Evolutionary conservation across 768 basidiomycete species (phyloP).

Genomic region (Mrakia blollopis): DNA sequence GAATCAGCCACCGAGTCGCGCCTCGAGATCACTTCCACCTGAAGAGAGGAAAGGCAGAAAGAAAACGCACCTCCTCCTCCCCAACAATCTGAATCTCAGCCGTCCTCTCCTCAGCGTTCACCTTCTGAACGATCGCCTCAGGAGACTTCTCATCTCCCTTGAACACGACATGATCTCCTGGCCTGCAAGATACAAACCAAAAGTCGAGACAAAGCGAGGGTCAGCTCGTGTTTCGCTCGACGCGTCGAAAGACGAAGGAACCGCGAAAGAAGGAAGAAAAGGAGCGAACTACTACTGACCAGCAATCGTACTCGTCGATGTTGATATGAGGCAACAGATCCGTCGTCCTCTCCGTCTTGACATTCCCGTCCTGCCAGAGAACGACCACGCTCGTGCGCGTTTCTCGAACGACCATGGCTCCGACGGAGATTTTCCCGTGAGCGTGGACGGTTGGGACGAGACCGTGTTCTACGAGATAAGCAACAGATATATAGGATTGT

Average conservation of each 20-base stretch:
- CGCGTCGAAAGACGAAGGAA: slow-evolving; percentile 52
- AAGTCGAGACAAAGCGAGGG: slow-evolving; percentile 21
- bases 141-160: slow-evolving; percentile 61
- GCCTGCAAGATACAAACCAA: slow-evolving; percentile 51
- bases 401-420: slow-evolving; percentile 60
- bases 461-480: slow-evolving; percentile 38
- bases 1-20: too few relatives aligned
- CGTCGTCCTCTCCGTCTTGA: slow-evolving; percentile 56
- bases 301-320: slow-evolving; percentile 70
- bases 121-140: slow-evolving; percentile 65
- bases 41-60: neutral
- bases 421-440: slow-evolving; percentile 49
- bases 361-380: slow-evolving; percentile 77
- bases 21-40: too few relatives aligned
- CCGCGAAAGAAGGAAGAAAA: slow-evolving; percentile 48
- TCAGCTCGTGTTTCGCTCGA: neutral
- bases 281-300: neutral
- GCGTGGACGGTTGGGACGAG: slow-evolving; percentile 62
- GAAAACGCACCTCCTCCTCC: neutral
- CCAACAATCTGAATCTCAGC: slow-evolving; percentile 52
- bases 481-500: too few relatives aligned
- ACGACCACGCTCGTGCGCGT: slow-evolving; percentile 65
- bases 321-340: slow-evolving; percentile 76
- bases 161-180: slow-evolving; percentile 84
- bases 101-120: slow-evolving; percentile 58